Base-by-base conservation (phyloP, 2,329 filamentous ascomycete genomes). In the Curvularia sp. region DNA sequence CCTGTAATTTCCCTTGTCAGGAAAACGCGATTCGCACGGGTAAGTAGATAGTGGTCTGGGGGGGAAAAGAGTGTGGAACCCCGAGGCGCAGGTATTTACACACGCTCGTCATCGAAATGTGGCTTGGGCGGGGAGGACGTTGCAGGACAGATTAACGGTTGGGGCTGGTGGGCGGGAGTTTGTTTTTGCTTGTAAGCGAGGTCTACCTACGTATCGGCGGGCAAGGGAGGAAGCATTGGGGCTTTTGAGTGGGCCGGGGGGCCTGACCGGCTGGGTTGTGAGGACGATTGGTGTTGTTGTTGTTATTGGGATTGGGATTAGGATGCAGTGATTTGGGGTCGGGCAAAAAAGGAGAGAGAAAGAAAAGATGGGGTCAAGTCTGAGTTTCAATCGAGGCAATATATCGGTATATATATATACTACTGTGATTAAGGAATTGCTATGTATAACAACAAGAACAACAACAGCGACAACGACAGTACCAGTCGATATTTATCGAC, bases 401-500 rank as follows among this genome's bases (percentile, higher is more conserved):
- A 3, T 15, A 25, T 42, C 21, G 25, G 12, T 18, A 23, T 15
- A 41, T 19, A 5, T 21, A 21, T 41, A 18, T 42, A 23, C 4
- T 42, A n/a, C 15, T 18, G 34, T n/a, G 18, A 6, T n/a, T 36
- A 6, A 8, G 34, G 18, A 25, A 25, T 21, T 47, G n/a, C 10
- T 19, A 49, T 49, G 8, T 39, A 49, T 34, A 15, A 28, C 12
- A 21, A 18, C n/a, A 13, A 4, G 8, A 28, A 18, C 1, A 36
- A n/a, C n/a, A n/a, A n/a, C n/a, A n/a, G n/a, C n/a, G n/a, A 28
- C 13, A 36, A 36, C 6, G 7, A 8, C n/a, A 13, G 32, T 12
- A 27, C 4, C 15, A n/a, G 34, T 36, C 34, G 15, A 36, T 36
- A 13, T 21, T 43, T 49, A 63, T 49, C 60, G 58, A 7, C 15